A percentile compares a stretch with the other conserved stretches of the same genome.
Conservation (phyloP, 2,329 filamentous ascomycete genomes). For the Ascocoryne sarcoides region DNA sequence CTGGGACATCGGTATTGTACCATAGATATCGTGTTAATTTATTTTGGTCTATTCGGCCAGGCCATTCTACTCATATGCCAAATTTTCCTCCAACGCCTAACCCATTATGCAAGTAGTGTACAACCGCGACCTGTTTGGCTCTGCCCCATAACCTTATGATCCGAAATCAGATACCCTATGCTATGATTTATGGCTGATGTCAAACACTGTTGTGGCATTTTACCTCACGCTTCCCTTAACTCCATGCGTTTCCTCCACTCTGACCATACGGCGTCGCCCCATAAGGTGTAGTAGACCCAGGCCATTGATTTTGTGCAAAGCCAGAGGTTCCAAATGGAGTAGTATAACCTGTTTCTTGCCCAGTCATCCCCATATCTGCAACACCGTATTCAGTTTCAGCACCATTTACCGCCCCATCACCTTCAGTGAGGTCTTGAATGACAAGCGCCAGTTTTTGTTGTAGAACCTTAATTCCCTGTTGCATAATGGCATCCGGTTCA, state of each 20-base stretch:
- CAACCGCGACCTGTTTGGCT: too few species aligned
- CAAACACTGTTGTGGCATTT: too few species aligned
- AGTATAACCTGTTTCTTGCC: constrained; percentile 53
- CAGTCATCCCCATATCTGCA: constrained; percentile 48
- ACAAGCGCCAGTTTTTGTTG: constrained; percentile 84
- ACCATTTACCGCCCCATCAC: constrained; percentile 46
- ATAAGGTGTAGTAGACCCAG: constrained; percentile 46
- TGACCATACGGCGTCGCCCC: constrained; percentile 55
- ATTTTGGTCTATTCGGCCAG: not conserved
- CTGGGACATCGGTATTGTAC: too few species aligned
- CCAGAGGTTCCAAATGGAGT: constrained; percentile 53
- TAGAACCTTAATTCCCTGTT: constrained; percentile 78
- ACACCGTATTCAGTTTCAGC: constrained; percentile 38
- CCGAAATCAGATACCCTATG: too few species aligned
- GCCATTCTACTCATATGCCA: not conserved
- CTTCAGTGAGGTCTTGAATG: constrained; percentile 55
- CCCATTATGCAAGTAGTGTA: constrained; percentile 3
- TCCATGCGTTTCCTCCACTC: constrained; percentile 23
- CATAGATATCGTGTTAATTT: not conserved
- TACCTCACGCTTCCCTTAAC: constrained; percentile 9
- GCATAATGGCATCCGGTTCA: constrained; percentile 81
- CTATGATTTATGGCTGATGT: too few species aligned
- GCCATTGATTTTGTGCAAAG: constrained; percentile 55
- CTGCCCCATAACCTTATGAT: too few species aligned
- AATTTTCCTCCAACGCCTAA: constrained; percentile 2